Evolutionary conservation across 169 alveolate species (phyloP), one percentile per base, ranked within the genome.

Genomic region (Sarcocystis neurona): DNA sequence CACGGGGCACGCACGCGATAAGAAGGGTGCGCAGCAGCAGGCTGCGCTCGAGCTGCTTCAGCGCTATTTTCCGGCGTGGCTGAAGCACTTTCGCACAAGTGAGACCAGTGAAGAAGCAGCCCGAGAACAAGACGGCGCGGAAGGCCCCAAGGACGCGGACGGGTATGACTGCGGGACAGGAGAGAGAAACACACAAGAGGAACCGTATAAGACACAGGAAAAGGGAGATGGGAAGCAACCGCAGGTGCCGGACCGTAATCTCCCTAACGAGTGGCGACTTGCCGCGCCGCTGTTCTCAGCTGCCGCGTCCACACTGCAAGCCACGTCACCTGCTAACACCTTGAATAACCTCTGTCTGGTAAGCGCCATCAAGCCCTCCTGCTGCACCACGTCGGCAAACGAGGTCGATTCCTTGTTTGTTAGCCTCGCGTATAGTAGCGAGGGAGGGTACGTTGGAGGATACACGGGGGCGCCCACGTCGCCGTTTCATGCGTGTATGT

Each of bases 321-420:
- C 70, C 23, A 84, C 89, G 41, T 66, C 84, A 32, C 89, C 89
- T 15, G 46, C 89, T 10, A 84, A 84, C 48, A 84, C 89, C 0
- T 50, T 84, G 39, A 84, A 84, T 41, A 84, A 84, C 46, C 89
- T 84, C 12, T 84, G 84, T 32, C 39, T 84, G 68, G 89, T 84
- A 18, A 10, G 89, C n/a, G 68, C 23, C 39, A n/a, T n/a, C n/a
- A n/a, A n/a, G n/a, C n/a, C n/a, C n/a, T n/a, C n/a, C n/a, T n/a
- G n/a, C n/a, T n/a, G n/a, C n/a, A n/a, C n/a, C n/a, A n/a, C n/a
- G n/a, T n/a, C n/a, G n/a, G n/a, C n/a, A n/a, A n/a, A n/a, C n/a
- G n/a, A n/a, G n/a, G n/a, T n/a, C n/a, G n/a, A n/a, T n/a, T n/a
- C n/a, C n/a, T n/a, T n/a, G n/a, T n/a, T n/a, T n/a, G n/a, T n/a